Base-by-base conservation (phyloP, 2,329 filamentous ascomycete species). In the Clonostachys solani region DNA sequence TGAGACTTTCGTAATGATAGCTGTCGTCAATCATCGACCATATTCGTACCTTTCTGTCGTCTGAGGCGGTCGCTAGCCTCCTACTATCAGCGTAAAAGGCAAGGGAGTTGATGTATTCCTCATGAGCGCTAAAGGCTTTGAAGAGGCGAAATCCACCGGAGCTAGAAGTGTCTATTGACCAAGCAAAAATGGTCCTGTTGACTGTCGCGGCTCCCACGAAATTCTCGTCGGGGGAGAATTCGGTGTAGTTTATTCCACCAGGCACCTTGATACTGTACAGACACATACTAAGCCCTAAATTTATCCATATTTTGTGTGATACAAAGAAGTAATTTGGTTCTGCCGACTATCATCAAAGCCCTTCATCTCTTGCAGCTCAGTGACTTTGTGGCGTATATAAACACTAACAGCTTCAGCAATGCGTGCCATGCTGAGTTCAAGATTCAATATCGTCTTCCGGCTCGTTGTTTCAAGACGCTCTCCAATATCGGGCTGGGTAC, bases 401-500 rank as follows among this genome's bases (percentile, higher is more conserved):
- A 6, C 44, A 1, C 43, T 18, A 3, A 74, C 65, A n/a, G 69
- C 66, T 0, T 44, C 16, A 2, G 61, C 59, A 9, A 72, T 54
- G 2, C 55, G 57, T 0, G 60, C 47, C n/a, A 53, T 42, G 48
- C 71, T 73, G 2, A 69, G 52, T 45, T 74, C 66, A 8, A 71
- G 61, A 29, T 48, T 50, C 2, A 72, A 46, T 33, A 48, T 60
- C 5, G 52, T 18, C 18, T 57, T 57, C 23, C 56, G 19, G 0
- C 44, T 42, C 1, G 48, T 44, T 5, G 12, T n/a, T 12, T 54
- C 49, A 7, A 75, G 51, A 2, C 46, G 34, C 34, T 61, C 49
- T 44, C 71, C 58, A 42, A 77, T 72, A 0, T 56, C 51, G 0
- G 49, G 53, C 56, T 50, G 59, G 23, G 74, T 72, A 5, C 73